Base-by-base conservation (phyloP, 2,329 filamentous ascomycete species). In the Fonsecaea pedrosoi region DNA sequence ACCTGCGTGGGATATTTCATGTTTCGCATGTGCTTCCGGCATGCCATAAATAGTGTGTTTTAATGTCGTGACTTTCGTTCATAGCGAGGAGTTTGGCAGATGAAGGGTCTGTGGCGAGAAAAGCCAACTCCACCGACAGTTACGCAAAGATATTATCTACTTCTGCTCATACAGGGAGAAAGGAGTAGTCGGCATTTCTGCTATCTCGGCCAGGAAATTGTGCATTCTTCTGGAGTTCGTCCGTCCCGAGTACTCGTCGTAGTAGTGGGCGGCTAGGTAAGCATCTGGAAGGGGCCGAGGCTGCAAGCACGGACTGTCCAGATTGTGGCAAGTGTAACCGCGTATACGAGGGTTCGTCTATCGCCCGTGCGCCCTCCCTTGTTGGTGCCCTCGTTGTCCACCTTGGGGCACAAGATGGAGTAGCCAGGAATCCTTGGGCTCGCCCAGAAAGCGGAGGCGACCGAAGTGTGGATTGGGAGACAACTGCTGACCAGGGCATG, bases 361-460 rank as follows among this genome's bases (percentile, higher is more conserved):
- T 65, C 63, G 57, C 25, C 25, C 25, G 25, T 25, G 25, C 25
- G 25, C 48, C 30, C 30, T 32, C 30, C 30, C 30, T 61, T 50
- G 57, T 65, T 61, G 63, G 57, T 65, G 63, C 57, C 63, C 63
- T 60, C 57, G 57, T 48, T 65, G n/a, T 12, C 57, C 50, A 37
- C 57, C 25, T 9, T n/a, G 10, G 30, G n/a, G 18, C 45, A 34
- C 35, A 21, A 55, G n/a, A 55, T 62, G 15, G 48, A 32, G 53
- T 34, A 13, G 21, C 40, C 60, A 48, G 50, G 38, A 42, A 56
- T 57, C 50, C 57, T 61, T 66, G 55, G 38, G 54, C 15, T 32
- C 30, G 55, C 54, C 59, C 55, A 57, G 54, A 53, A 58, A 25
- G 56, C 68, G 68, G 68, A 70, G 68, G 65, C 55, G 65, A 66